Evolutionary conservation across 257 asterid genomes (phyloP).

Genomic region (Cynanchum wilfordii): DNA sequence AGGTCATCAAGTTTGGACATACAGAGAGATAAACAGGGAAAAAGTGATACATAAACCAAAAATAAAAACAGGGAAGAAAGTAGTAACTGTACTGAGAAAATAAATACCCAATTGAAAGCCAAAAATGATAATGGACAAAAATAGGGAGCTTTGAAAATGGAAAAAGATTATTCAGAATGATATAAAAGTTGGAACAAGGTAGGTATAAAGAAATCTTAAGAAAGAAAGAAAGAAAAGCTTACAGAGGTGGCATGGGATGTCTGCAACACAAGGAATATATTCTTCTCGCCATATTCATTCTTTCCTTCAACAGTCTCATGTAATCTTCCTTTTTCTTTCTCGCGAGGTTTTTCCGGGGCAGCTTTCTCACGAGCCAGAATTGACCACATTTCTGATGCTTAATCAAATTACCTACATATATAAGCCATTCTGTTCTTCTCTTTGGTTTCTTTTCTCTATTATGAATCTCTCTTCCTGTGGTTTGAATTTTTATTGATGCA

Average conservation of each 20-base stretch:
- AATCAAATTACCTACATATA: too few relatives aligned
- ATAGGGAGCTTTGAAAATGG: not conserved
- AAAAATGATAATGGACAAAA: not conserved
- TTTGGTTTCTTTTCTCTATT: not conserved
- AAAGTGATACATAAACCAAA: not conserved
- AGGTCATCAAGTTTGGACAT: not conserved
- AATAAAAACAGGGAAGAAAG: not conserved
- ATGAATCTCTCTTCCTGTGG: not conserved
- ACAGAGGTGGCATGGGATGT: constrained; percentile 44
- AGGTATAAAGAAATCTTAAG: constrained; percentile 4
- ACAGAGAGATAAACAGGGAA: not conserved
- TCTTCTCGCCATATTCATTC: constrained; percentile 30
- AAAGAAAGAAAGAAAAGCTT: constrained; percentile 38
- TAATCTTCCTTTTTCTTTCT: constrained; percentile 9
- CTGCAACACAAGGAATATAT: constrained; percentile 37
- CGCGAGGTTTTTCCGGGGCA: not conserved
- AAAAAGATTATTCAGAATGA: not conserved
- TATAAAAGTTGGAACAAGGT: constrained; percentile 14
- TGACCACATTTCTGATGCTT: not conserved
- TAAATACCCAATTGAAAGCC: not conserved
- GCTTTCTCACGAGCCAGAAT: too few relatives aligned
- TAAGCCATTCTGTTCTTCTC: too few relatives aligned
- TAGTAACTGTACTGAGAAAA: not conserved
- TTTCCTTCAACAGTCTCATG: constrained; percentile 21
- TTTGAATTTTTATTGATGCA: not conserved